Evolutionary conservation across 805 yeast genomes (phyloP).

Genomic region (Ogataea paradorogensis): DNA sequence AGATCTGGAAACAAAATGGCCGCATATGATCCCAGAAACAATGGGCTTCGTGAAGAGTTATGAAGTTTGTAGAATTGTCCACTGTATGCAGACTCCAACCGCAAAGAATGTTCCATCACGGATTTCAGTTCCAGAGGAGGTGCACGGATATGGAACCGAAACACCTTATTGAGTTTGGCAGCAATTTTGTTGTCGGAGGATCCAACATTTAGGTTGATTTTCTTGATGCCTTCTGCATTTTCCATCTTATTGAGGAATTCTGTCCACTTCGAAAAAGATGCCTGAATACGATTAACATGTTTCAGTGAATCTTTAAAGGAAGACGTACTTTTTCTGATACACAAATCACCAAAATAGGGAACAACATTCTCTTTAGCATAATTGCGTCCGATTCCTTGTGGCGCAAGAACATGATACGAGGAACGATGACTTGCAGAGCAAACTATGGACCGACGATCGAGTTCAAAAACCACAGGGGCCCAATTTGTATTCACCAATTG

Average conservation of each 20-base stretch:
- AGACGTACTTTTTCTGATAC: slow-evolving; percentile 43
- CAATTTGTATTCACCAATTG: slow-evolving; percentile 72
- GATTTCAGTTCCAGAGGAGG: slow-evolving; percentile 47
- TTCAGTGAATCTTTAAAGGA: slow-evolving; percentile 55
- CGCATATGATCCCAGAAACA: slow-evolving; percentile 59
- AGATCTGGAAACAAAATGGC: slow-evolving; percentile 63
- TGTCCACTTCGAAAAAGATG: slow-evolving; percentile 81
- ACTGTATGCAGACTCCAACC: slow-evolving; percentile 56
- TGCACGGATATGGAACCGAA: slow-evolving; percentile 41
- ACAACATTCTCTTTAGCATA: slow-evolving; percentile 76
- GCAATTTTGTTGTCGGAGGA: slow-evolving; percentile 9
- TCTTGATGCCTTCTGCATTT: slow-evolving; percentile 34
- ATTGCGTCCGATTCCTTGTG: slow-evolving; percentile 78
- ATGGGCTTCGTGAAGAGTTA: slow-evolving; percentile 49
- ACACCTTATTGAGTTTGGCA: slow-evolving; percentile 34
- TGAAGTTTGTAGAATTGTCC: slow-evolving; percentile 44
- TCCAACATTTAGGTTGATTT: slow-evolving; percentile 2
- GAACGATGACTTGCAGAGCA: slow-evolving; percentile 55
- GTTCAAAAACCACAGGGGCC: slow-evolving; percentile 90
- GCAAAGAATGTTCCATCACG: slow-evolving; percentile 63
- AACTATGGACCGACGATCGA: slow-evolving; percentile 70
- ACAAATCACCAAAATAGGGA: slow-evolving; percentile 88
- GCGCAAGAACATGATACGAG: slow-evolving; percentile 74
- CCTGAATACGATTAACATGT: slow-evolving; percentile 62
- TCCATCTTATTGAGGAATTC: slow-evolving; percentile 54